Evolutionary conservation across 2,329 filamentous ascomycete genomes (phyloP).

Genomic region (Zarea fungicola): DNA sequence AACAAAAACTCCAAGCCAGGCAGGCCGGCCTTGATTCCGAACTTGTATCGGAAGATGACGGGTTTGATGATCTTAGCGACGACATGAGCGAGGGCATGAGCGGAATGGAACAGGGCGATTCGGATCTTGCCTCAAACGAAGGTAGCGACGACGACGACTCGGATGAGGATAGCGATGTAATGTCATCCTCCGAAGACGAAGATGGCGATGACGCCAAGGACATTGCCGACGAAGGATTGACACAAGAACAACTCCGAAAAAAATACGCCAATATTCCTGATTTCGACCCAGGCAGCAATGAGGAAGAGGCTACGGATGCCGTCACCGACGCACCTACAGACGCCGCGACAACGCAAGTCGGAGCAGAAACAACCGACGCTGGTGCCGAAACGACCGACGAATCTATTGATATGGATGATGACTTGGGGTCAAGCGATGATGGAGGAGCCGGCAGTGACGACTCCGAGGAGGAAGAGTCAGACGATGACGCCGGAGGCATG

Average conservation of each 20-base stretch:
- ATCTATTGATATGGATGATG: slow-evolving; percentile 64
- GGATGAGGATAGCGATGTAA: slow-evolving; percentile 43
- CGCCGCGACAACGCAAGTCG: slow-evolving; percentile 20
- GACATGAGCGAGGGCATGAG: slow-evolving; percentile 35
- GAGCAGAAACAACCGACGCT: slow-evolving; percentile 23
- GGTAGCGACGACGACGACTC: slow-evolving; percentile 34
- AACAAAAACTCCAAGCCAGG: slow-evolving; percentile 62
- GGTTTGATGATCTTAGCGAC: slow-evolving; percentile 44
- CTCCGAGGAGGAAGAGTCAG: slow-evolving; percentile 36
- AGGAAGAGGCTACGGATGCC: slow-evolving; percentile 25
- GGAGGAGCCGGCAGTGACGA: slow-evolving; percentile 39
- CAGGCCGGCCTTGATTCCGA: slow-evolving; percentile 51
- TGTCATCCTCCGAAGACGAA: slow-evolving; percentile 53
- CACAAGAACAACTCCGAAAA: slow-evolving; percentile 60
- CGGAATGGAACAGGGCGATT: slow-evolving; percentile 21
- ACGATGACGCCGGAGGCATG: slow-evolving; percentile 43
- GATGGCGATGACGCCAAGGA: slow-evolving; percentile 42
- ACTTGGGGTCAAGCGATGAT: slow-evolving; percentile 53
- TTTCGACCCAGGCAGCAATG: slow-evolving; percentile 20
- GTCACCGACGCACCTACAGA: slow-evolving; percentile 18
- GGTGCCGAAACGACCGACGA: slow-evolving; percentile 55
- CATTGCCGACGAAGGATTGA: slow-evolving; percentile 58
- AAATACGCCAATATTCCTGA: slow-evolving; percentile 65
- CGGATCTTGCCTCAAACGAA: slow-evolving; percentile 30
- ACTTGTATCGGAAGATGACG: slow-evolving; percentile 38